Evolutionary conservation across 2,329 filamentous ascomycete species (phyloP), one percentile per base, ranked within the genome.

Genomic region (Cladosporium sphaerospermum): DNA sequence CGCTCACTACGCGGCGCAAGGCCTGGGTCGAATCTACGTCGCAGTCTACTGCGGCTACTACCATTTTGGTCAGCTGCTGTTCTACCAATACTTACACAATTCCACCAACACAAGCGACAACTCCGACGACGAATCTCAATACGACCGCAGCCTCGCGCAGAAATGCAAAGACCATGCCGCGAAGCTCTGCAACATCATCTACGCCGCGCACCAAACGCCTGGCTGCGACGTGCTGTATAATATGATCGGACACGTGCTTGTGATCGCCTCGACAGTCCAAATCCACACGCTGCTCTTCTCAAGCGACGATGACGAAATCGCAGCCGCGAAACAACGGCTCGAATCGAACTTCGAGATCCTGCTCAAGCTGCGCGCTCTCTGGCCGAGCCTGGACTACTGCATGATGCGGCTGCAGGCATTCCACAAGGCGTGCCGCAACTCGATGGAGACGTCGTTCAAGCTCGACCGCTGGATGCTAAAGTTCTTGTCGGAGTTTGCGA

Each of bases 381-480:
- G 50, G 50, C 50, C 50, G 4, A 45, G 40, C 4, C 42, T 45
- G 16, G 42, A 52, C 9, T 45, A 40, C 3, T 52, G 42, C 34
- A 45, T 52, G 44, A 46, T 46, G 50, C 42, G 50, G 7, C n/a
- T 52, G 4, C 42, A 52, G 36, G 50, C 44, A 16, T 52, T 52
- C 42, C 50, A 52, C 23, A 52, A 52, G 18, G 50, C 50, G 6
- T 52, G 50, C 10, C n/a, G 42, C 13, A 45, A 52, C 34, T 45
- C 41, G 6, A 52, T 52, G 44, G 50, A 52, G 23, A 45, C 42
- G 9, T 39, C 32, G 0, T 65, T 52, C 23, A 45, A 46, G 42
- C 23, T 52, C 4, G 50, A 52, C 16, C 36, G 50, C 34, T 52
- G 50, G 9, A 75, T 75, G 1, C 70, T 84, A 58, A 81, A 81